phyloP scores from a whole-genome alignment of 192 early-diverging fungal species.

The Funneliformis mosseae region DNA sequence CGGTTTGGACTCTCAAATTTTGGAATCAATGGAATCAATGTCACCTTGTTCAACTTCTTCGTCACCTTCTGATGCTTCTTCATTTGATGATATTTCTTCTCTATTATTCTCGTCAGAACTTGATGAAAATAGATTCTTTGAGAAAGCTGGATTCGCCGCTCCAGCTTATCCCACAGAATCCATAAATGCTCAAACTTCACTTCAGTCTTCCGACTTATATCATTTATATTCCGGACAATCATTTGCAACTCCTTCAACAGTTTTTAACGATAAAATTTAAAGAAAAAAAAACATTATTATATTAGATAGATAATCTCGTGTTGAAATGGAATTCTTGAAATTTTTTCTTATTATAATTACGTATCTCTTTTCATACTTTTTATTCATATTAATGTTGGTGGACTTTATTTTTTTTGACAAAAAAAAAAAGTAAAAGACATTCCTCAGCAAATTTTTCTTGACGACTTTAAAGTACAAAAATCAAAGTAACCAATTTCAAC shows the following conservation, averaged over 20 bases:
- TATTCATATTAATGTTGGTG: too few species aligned
- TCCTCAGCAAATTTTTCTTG: too few species aligned
- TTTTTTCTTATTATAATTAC: too few species aligned
- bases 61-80: background rate
- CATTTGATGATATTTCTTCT: background rate
- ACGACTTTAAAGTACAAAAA: too few species aligned
- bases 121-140: background rate
- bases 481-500: too few species aligned
- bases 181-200: background rate
- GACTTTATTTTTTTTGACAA: too few species aligned
- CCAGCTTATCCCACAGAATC: background rate
- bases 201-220: background rate
- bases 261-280: too few species aligned
- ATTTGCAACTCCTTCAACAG: background rate
- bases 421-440: too few species aligned
- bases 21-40: background rate
- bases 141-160: background rate
- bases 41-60: background rate
- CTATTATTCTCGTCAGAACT: background rate
- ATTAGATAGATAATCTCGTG: too few species aligned
- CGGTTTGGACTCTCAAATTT: background rate
- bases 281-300: too few species aligned
- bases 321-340: too few species aligned
- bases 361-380: too few species aligned
- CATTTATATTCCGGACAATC: background rate